A percentile compares a stretch with the other conserved stretches of the same genome.
phyloP scores from a whole-genome alignment of 306 rosid species.

The Casuarina equisetifolia region DNA sequence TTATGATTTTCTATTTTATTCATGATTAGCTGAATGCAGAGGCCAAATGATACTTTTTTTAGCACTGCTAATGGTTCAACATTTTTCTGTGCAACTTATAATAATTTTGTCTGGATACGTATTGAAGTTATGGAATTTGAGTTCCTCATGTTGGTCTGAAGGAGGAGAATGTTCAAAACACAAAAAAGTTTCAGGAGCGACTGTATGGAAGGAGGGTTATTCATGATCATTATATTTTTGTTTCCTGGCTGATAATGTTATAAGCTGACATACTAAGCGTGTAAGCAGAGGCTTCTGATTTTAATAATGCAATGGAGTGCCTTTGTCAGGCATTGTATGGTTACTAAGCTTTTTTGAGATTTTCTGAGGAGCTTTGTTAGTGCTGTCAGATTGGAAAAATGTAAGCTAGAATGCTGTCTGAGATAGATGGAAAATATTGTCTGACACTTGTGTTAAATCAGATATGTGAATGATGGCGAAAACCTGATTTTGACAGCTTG shows the following conservation, averaged over 20 bases:
- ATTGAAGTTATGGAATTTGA: background rate
- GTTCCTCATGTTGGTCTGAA: background rate
- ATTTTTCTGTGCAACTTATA: background rate
- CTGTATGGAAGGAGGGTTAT: background rate
- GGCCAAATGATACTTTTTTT: background rate
- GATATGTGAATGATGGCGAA: background rate
- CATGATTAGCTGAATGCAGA: background rate
- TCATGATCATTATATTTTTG: background rate
- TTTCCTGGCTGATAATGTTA: background rate
- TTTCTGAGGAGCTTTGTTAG: constrained; percentile 6
- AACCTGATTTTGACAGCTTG: background rate
- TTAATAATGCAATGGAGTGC: background rate
- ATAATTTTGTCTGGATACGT: background rate
- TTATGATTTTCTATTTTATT: background rate
- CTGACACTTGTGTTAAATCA: background rate
- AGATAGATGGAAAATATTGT: background rate
- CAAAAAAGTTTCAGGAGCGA: background rate
- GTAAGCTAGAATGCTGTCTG: background rate
- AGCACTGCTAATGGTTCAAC: background rate
- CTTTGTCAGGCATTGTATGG: background rate
- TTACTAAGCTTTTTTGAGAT: background rate
- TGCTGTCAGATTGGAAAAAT: background rate
- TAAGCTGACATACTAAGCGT: background rate
- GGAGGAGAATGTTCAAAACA: background rate
- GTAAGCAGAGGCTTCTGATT: background rate